phyloP scores from a whole-genome alignment of 805 yeast genomes.

The Cephaloascus fragrans region DNA sequence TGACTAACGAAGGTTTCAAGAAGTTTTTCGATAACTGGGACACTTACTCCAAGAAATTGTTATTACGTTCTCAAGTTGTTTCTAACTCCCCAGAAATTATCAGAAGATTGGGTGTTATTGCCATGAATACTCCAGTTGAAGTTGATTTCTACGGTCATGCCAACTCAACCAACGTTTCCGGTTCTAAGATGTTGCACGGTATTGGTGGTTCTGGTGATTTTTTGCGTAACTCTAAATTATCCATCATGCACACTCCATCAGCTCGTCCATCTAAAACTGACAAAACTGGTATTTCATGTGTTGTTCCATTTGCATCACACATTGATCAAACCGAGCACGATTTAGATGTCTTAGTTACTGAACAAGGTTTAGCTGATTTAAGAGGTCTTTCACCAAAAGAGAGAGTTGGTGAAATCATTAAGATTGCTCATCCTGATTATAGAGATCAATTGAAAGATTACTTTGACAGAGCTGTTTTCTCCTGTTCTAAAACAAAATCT shows the following conservation, averaged over 20 bases:
- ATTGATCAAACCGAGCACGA: conserved; percentile 98
- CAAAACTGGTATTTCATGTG: conserved; percentile 89
- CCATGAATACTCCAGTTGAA: conserved; percentile 99
- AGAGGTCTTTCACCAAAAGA: conserved; percentile 94
- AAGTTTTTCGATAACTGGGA: conserved; percentile 90
- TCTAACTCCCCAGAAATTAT: conserved; percentile 95
- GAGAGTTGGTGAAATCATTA: conserved; percentile 79
- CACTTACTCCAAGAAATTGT: conserved; percentile 64
- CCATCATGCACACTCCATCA: conserved; percentile 97
- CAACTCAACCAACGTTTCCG: conserved; percentile 93
- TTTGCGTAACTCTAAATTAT: conserved; percentile 90
- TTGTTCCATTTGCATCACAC: conserved; percentile 94
- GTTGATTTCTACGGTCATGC: conserved; percentile 98
- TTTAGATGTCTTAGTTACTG: conserved; percentile 87
- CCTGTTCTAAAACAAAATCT: conserved; percentile 62
- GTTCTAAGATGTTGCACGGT: conserved; percentile 96
- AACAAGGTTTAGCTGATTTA: conserved; percentile 92
- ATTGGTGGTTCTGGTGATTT: conserved; percentile 97
- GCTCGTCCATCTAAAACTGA: conserved; percentile 91
- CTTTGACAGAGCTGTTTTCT: conserved; percentile 72
- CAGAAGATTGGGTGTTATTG: conserved; percentile 94
- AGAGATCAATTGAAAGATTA: conserved; percentile 79
- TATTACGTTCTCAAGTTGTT: conserved; percentile 90
- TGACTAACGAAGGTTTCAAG: conserved; percentile 83
- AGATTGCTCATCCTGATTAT: conserved; percentile 95